Evolutionary conservation across 768 basidiomycete species (phyloP), one percentile per base, ranked within the genome.

Genomic region (Phylloporus scabripes): DNA sequence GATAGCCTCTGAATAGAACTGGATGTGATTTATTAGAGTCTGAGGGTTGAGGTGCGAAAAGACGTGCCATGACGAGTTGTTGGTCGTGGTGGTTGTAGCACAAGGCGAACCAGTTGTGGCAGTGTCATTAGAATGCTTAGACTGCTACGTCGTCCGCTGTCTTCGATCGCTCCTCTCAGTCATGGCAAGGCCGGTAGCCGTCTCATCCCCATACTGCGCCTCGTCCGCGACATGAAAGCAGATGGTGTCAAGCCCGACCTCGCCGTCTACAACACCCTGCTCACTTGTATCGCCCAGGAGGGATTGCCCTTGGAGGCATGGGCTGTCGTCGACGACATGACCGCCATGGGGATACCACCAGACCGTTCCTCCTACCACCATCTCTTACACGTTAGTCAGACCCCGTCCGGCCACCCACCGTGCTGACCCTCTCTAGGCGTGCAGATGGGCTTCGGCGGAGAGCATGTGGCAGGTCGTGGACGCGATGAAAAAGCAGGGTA

Each of bases 1-100:
- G 68, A 98, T 92, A 31, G 91, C 85, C 65, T 96, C 92, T 43
- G 92, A 92, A 65, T 91, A 94, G 68, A 23, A 93, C 90, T 90
- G 29, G 33, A 23, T 5, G 5, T 10, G 4, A 4, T 10, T 23
- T 6, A n/a, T 44, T 12, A 45, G 0, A 4, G 10, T 6, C 5
- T 9, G 33, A 26, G 29, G 7, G 0, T 4, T 24, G 2, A 0
- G 4, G 17, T 15, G 18, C 5, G 11, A 12, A 7, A 24, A 5
- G 33, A 44, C 63, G 12, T 37, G 62, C 64, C 64, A 65, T 65
- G 47, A 34, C 49, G 54, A 60, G 45, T 53, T 38, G 45, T 51
- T 51, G 5, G 26, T 28, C 52, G 47, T 29, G 28, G 43, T 32
- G 39, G 55, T 57, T 3, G 41, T 48, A 45, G 53, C 12, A 50